A percentile compares a stretch with the other conserved stretches of the same genome.
phyloP scores from a whole-genome alignment of 208 protist species.

The Wallacemonas sp. region DNA sequence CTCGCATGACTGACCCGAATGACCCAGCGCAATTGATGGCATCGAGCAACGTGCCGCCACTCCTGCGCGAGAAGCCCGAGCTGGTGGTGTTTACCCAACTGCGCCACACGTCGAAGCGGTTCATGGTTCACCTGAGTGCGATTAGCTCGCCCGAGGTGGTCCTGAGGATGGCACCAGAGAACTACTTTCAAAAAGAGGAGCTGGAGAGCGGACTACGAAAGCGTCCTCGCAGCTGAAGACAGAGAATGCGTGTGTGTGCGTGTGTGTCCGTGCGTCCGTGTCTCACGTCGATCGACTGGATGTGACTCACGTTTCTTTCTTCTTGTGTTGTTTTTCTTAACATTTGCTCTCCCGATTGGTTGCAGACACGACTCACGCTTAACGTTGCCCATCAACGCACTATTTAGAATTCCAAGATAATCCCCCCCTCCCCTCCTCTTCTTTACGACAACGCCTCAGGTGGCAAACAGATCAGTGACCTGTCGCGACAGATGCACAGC shows the following conservation, averaged over 20 bases:
- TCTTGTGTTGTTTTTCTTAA: not conserved
- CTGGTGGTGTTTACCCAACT: conserved; percentile 88
- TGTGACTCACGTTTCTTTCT: no score
- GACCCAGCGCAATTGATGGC: not conserved
- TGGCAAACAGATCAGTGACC: no score
- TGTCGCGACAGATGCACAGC: no score
- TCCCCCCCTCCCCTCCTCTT: no score
- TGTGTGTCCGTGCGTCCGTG: not conserved
- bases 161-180: conserved; percentile 63
- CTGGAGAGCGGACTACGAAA: conserved; percentile 75
- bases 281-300: no score
- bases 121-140: conserved; percentile 90
- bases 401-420: no score
- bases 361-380: no score
- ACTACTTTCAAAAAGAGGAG: conserved; percentile 84
- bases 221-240: conserved; percentile 35
- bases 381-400: no score
- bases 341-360: no score
- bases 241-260: not conserved
- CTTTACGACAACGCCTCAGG: no score
- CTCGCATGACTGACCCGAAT: not conserved
- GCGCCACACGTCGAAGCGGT: conserved; percentile 81
- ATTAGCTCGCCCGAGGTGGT: conserved; percentile 67
- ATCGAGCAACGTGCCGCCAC: conserved; percentile 13
- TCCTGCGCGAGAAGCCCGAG: conserved; percentile 54